Evolutionary conservation across 495 filamentous ascomycete species (phyloP), one percentile per base, ranked within the genome.

Genomic region (Evansstolkia leycettana): DNA sequence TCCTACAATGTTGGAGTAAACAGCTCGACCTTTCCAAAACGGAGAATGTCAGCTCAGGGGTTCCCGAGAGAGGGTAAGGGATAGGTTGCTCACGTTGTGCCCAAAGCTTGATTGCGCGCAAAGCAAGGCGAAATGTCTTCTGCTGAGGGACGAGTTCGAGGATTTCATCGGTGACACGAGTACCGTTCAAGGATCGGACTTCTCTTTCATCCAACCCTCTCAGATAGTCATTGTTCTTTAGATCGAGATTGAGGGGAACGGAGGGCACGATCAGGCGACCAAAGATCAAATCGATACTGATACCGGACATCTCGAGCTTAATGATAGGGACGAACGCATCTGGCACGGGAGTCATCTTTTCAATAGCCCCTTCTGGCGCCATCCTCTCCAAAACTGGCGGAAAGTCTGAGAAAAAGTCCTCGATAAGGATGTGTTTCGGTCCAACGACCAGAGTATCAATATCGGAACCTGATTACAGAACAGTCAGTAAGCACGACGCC

Each of bases 281-380:
- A 52, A 93, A 96, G 46, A 95, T 88, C 40, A 98, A 57, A 72
- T 98, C 90, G 46, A 98, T 89, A 49, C 81, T 87, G 48, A 96
- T 89, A 5, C 82, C 84, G 37, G 73, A 79, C 34, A 89, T 75
- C 50, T 93, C 80, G 40, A 96, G 78, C 50, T 94, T 96, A 54
- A 98, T 96, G 53, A 96, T 88, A 20, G 90, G 90, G 5, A 94
- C 87, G 46, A 82, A 89, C 3, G 88, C 84, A 42, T 93, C 89
- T 11, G 78, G 78, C 17, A 95, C 89, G 0, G 80, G 74, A 4
- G 81, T 87, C 47, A 96, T 73, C 55, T 90, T 82, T 28, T 80
- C 76, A 39, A 95, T 84, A 24, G 85, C 79, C 5, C 77, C 82
- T 12, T 71, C 59, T 4, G 78, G 71, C 0, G 81, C 77, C 69